A percentile compares a stretch with the other conserved stretches of the same genome.
These are phyloP conservation scores for Ajuga chamaepitys DNA, from an alignment of 257 asterid species.

Conservation along the genomic window DNA sequence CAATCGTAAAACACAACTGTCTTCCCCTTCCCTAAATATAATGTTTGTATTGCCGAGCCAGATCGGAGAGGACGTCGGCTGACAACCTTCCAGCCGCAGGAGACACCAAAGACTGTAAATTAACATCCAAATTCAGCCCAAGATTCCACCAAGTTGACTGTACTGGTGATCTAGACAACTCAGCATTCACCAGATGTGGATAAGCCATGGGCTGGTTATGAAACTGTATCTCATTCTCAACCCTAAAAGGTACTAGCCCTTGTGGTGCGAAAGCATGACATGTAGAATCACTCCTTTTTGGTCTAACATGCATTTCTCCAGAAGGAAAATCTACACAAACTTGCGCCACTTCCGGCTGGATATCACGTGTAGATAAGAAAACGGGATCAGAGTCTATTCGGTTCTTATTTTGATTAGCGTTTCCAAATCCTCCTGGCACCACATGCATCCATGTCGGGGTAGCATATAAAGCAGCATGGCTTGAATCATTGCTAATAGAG, in stretches of 20 bases:
- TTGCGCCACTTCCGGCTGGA: conserved; percentile 34
- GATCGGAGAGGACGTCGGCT: conserved; percentile 42
- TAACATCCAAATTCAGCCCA: conserved; percentile 59
- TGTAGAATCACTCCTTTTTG: conserved; percentile 29
- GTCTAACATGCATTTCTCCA: conserved; percentile 31
- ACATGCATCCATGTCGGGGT: conserved; percentile 79
- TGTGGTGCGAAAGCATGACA: conserved; percentile 44
- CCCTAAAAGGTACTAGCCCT: conserved; percentile 31
- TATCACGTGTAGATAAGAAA: conserved; percentile 37
- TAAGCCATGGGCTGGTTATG: conserved; percentile 35
- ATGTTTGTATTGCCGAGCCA: conserved; percentile 70
- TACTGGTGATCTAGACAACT: conserved; percentile 62
- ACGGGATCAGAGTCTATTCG: conserved; percentile 46
- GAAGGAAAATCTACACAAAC: conserved; percentile 39
- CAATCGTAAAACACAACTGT: not conserved
- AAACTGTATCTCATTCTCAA: conserved; percentile 39
- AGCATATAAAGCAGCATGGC: conserved; percentile 52
- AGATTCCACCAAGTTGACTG: conserved; percentile 64
- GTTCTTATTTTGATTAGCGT: conserved; percentile 25
- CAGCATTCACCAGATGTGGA: conserved; percentile 48
- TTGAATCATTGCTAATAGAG: conserved; percentile 28
- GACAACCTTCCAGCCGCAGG: conserved; percentile 39
- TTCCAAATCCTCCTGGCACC: conserved; percentile 56
- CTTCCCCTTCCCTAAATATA: not conserved
- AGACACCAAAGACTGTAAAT: conserved; percentile 72